These are phyloP conservation scores for Xylariaceae sp. DNA, from an alignment of 2,329 filamentous ascomycete genomes.

Conservation along the genomic window DNA sequence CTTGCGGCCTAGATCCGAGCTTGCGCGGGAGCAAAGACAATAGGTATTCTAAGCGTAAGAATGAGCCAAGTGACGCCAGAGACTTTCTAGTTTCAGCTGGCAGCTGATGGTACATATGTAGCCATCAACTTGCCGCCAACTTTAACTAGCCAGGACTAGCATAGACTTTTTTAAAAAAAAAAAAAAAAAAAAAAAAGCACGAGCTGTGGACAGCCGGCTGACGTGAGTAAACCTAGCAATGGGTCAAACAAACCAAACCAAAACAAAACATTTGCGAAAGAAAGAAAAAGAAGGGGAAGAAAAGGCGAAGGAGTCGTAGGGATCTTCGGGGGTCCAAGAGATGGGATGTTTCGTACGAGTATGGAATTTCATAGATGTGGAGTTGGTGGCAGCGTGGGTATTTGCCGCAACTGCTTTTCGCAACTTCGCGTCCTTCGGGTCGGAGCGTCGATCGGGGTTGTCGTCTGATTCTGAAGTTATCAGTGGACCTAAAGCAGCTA, in stretches of 20 bases:
- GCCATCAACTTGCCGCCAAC: too few relatives aligned
- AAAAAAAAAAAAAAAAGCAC: too few relatives aligned
- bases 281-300: neutral
- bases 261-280: neutral
- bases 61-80: too few relatives aligned
- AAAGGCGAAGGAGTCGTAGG: neutral
- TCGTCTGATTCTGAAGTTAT: conserved; percentile 8
- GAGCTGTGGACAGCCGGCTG: neutral
- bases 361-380: neutral
- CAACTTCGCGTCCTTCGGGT: conserved; percentile 3
- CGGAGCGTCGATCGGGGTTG: conserved; percentile 21
- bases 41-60: too few relatives aligned
- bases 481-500: neutral
- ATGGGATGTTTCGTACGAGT: neutral
- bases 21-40: too few relatives aligned
- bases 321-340: too few relatives aligned
- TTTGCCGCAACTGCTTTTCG: neutral
- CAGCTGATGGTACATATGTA: too few relatives aligned
- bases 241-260: neutral
- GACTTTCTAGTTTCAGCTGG: too few relatives aligned
- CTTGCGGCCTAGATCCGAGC: too few relatives aligned
- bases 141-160: too few relatives aligned
- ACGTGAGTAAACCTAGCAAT: neutral
- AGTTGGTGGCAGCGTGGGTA: neutral
- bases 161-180: too few relatives aligned